phyloP scores from a whole-genome alignment of 768 basidiomycete genomes.

The Boletus rex-veris region DNA sequence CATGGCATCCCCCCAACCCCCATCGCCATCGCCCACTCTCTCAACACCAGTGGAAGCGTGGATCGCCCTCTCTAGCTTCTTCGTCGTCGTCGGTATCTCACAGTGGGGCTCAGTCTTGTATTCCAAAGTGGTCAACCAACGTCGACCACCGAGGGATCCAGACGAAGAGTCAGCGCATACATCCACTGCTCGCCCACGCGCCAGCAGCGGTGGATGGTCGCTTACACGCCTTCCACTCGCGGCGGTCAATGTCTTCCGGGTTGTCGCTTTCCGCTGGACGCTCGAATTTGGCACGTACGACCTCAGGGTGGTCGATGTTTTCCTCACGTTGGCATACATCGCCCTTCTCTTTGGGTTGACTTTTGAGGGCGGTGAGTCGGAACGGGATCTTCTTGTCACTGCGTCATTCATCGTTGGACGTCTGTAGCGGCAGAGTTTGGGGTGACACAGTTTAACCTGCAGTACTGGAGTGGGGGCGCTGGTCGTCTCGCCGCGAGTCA shows the following conservation, averaged over 20 bases:
- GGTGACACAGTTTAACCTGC: constrained; percentile 9
- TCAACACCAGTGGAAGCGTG: constrained; percentile 13
- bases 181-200: background rate
- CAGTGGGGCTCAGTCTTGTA: constrained; percentile 26
- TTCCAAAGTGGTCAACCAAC: constrained; percentile 15
- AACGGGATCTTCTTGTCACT: background rate
- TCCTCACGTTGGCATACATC: constrained; percentile 46
- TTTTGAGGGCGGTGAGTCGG: constrained; percentile 42
- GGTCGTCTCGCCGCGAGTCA: constrained; percentile 35
- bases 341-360: constrained; percentile 42
- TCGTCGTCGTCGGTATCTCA: constrained; percentile 19
- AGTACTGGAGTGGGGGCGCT: constrained; percentile 30
- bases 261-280: constrained; percentile 47
- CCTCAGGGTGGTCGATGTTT: constrained; percentile 41
- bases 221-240: constrained; percentile 38
- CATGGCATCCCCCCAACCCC: background rate
- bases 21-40: background rate
- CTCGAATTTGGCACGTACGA: constrained; percentile 42
- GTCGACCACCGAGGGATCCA: background rate
- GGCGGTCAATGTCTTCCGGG: constrained; percentile 41
- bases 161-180: constrained; percentile 20
- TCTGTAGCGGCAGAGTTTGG: background rate
- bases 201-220: constrained; percentile 34
- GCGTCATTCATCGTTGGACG: background rate
- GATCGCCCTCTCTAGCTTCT: constrained; percentile 14